phyloP scores from a whole-genome alignment of 495 filamentous ascomycete species.

The Jackrogersella minutella region DNA sequence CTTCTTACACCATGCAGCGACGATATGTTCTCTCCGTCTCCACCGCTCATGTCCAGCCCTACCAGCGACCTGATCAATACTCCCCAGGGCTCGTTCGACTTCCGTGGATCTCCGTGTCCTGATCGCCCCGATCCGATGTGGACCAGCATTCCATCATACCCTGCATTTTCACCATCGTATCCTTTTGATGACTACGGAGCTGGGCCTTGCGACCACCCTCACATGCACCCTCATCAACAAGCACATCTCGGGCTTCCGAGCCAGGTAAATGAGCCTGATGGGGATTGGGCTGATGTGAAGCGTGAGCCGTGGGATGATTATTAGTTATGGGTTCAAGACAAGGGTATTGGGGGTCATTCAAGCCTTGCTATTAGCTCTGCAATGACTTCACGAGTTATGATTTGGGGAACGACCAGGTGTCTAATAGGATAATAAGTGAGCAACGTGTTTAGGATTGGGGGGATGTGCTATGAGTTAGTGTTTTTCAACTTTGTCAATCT shows the following conservation, averaged over 20 bases:
- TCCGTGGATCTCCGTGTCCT: slow-evolving; percentile 35
- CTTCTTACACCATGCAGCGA: slow-evolving; percentile 58
- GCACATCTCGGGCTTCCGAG: slow-evolving; percentile 33
- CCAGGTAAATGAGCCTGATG: slow-evolving; percentile 42
- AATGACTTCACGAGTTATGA: neutral
- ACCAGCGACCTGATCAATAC: slow-evolving; percentile 42
- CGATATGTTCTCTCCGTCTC: slow-evolving; percentile 44
- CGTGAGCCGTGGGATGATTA: slow-evolving; percentile 36
- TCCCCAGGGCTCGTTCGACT: slow-evolving; percentile 38
- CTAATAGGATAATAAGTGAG: neutral
- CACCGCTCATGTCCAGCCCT: slow-evolving; percentile 40
- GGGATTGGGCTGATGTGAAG: slow-evolving; percentile 46
- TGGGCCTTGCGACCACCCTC: slow-evolving; percentile 40
- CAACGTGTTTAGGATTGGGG: neutral
- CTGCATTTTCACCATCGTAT: slow-evolving; percentile 36
- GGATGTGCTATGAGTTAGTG: neutral
- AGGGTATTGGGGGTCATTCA: neutral
- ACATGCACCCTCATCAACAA: slow-evolving; percentile 41
- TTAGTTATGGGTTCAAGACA: too few relatives aligned
- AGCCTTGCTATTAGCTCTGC: neutral
- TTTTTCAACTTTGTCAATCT: neutral
- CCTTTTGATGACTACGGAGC: slow-evolving; percentile 35
- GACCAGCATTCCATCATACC: slow-evolving; percentile 22
- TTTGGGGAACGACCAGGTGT: neutral
- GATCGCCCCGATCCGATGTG: slow-evolving; percentile 40